Base-by-base conservation (phyloP, 129 eudicot genomes). In the Saussurea involucrata region DNA sequence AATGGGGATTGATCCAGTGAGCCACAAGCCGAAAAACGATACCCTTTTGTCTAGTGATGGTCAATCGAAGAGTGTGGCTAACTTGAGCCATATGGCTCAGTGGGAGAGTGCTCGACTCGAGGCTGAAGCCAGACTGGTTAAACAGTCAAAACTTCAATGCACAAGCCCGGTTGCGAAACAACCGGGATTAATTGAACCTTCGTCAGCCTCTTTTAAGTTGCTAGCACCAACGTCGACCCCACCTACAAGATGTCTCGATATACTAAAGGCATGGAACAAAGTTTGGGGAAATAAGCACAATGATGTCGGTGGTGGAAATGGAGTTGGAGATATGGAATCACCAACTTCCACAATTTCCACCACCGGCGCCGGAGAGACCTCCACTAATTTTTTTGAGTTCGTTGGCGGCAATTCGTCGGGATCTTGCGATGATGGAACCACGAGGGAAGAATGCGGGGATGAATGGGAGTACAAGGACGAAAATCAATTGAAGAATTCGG, bases 51-150 rank as follows among this genome's bases (percentile, higher is more conserved):
- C 85, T 49, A 80, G 6, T 24, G 88, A 76, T 36, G 86, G 86
- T 24, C 90, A 86, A 18, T 86, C 89, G 40, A 95, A 89, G 74
- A 90, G 78, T 65, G 89, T 89, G 13, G 96, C 97, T 68, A 91
- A 89, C 70, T 86, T 95, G 22, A 95, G 97, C 88, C 98, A 95
- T 84, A 95, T 95, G 94, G 98, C 98, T 13, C 98, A 95, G 57
- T 92, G 97, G 98, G 98, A 95, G 81, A 95, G 97, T 64, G 96
- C 98, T 37, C 90, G 98, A 9, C 88, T 95, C 20, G 98, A 95
- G 77, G 98, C 98, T 65, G 98, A 95, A 84, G 98, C 98, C 24
- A 82, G 98, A 68, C 58, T 95, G 22, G 98, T 66, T 6, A 72
- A 90, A 21, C 95, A 95, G 67, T 91, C 97, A 24, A 92, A 87